A percentile compares a stretch with the other conserved stretches of the same genome.
Conservation (phyloP, 306 rosid species). For the Lagenaria siceraria region DNA sequence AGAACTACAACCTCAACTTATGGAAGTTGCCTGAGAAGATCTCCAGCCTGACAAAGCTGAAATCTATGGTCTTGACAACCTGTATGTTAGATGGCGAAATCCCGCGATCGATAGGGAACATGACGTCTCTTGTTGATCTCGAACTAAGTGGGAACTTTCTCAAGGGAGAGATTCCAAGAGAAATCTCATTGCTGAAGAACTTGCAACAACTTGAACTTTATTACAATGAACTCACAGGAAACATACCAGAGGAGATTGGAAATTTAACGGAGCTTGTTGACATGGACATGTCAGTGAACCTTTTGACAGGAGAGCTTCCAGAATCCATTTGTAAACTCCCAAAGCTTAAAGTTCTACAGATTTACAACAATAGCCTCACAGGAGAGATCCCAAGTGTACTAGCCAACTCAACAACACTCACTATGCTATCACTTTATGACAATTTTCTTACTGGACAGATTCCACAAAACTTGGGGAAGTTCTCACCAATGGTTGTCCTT, state of each 20-base stretch:
- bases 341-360: slow-evolving; percentile 61
- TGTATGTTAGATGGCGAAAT: slow-evolving; percentile 59
- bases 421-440: slow-evolving; percentile 64
- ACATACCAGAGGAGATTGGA: slow-evolving; percentile 70
- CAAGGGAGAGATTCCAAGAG: slow-evolving; percentile 51
- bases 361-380: slow-evolving; percentile 79
- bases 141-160: slow-evolving; percentile 71
- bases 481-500: slow-evolving; percentile 46
- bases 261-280: slow-evolving; percentile 62
- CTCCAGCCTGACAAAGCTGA: slow-evolving; percentile 33
- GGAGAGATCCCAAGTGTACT: slow-evolving; percentile 65
- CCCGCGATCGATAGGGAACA: slow-evolving; percentile 63
- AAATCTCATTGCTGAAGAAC: slow-evolving; percentile 58
- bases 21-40: slow-evolving; percentile 59
- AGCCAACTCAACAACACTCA: slow-evolving; percentile 50
- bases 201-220: slow-evolving; percentile 68
- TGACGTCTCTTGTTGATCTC: slow-evolving; percentile 69
- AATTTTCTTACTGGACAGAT: slow-evolving; percentile 54
- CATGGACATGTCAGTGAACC: slow-evolving; percentile 83
- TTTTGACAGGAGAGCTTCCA: slow-evolving; percentile 55
- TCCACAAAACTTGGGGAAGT: slow-evolving; percentile 57
- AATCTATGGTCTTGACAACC: slow-evolving; percentile 44
- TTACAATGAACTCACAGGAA: slow-evolving; percentile 64
- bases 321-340: slow-evolving; percentile 59
- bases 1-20: slow-evolving; percentile 32